A percentile compares a stretch with the other conserved stretches of the same genome.
phyloP scores from a whole-genome alignment of 768 basidiomycete genomes.

The Pisolithus microcarpus region DNA sequence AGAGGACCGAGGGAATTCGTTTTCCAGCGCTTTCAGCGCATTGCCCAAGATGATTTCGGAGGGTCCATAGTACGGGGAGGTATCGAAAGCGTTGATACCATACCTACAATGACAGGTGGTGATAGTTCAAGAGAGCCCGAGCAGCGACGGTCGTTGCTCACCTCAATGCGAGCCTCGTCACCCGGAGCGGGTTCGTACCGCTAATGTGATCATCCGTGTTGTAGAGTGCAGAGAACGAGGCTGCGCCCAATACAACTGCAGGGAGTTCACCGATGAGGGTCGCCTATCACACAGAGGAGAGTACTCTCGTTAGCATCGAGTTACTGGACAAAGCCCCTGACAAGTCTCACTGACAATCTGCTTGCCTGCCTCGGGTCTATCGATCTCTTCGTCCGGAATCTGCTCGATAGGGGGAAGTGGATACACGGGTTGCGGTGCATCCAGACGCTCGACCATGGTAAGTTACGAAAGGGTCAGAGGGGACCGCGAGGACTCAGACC shows the following conservation, averaged over 20 bases:
- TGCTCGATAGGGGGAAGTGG: constrained; percentile 32
- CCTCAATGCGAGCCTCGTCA: constrained; percentile 72
- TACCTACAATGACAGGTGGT: constrained; percentile 40
- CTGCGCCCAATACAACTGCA: constrained; percentile 64
- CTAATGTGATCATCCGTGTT: constrained; percentile 53
- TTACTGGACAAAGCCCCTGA: not conserved
- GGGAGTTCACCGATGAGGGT: constrained; percentile 31
- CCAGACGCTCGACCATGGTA: constrained; percentile 36
- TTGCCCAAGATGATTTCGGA: constrained; percentile 75
- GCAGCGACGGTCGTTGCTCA: constrained; percentile 23
- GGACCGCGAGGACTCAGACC: too few species aligned
- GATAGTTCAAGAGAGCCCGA: too few species aligned
- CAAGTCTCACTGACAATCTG: constrained; percentile 26
- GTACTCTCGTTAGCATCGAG: not conserved
- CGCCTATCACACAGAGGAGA: constrained; percentile 20
- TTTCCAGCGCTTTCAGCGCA: constrained; percentile 48
- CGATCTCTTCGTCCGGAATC: constrained; percentile 36
- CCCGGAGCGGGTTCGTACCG: constrained; percentile 52
- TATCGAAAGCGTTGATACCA: constrained; percentile 78
- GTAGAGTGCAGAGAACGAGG: constrained; percentile 59
- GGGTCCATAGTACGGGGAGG: constrained; percentile 71
- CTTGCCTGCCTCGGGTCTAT: constrained; percentile 30
- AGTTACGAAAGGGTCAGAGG: not conserved
- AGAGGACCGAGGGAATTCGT: constrained; percentile 70
- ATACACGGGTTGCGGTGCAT: constrained; percentile 35